Evolutionary conservation across 116 monocot species (phyloP).

Genomic region (Iris pallida): DNA sequence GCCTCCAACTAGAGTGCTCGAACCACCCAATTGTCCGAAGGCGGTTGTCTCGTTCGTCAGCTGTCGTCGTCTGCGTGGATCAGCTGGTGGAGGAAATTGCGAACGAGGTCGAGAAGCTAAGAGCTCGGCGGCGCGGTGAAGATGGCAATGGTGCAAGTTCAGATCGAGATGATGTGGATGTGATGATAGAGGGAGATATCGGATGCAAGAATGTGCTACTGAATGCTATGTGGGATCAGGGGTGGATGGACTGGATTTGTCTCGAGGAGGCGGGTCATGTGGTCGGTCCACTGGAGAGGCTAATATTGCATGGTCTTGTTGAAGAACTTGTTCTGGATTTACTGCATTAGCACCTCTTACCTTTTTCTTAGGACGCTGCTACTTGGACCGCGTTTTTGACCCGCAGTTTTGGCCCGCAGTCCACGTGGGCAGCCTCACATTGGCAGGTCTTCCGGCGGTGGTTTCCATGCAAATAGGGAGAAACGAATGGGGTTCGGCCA

Average conservation of each 20-base stretch:
- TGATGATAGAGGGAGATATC: slow-evolving; percentile 28
- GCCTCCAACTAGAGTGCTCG: background rate
- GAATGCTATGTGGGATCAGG: slow-evolving; percentile 27
- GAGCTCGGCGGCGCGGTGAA: too few relatives aligned
- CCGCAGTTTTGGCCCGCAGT: too few relatives aligned
- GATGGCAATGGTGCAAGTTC: background rate
- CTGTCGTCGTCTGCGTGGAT: slow-evolving; percentile 1
- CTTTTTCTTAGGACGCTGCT: too few relatives aligned
- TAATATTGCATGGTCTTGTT: slow-evolving; percentile 13
- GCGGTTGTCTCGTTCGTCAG: background rate
- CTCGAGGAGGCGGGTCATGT: slow-evolving; percentile 13
- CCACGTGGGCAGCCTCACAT: too few relatives aligned
- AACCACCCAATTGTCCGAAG: background rate
- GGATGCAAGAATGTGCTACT: slow-evolving; percentile 9
- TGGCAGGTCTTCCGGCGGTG: too few relatives aligned
- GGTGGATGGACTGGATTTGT: slow-evolving; percentile 24
- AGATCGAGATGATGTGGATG: slow-evolving; percentile 9
- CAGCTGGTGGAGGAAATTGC: slow-evolving; percentile 12
- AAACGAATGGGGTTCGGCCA: too few relatives aligned
- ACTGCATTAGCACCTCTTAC: background rate
- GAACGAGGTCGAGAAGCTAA: slow-evolving; percentile 12
- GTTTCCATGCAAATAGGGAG: too few relatives aligned
- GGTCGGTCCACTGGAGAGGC: slow-evolving; percentile 13
- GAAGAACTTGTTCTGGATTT: slow-evolving; percentile 25
- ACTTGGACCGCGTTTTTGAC: too few relatives aligned